These are phyloP conservation scores for Gracilaria vermiculophylla DNA, from an alignment of 23 red algal species.

Conservation along the genomic window DNA sequence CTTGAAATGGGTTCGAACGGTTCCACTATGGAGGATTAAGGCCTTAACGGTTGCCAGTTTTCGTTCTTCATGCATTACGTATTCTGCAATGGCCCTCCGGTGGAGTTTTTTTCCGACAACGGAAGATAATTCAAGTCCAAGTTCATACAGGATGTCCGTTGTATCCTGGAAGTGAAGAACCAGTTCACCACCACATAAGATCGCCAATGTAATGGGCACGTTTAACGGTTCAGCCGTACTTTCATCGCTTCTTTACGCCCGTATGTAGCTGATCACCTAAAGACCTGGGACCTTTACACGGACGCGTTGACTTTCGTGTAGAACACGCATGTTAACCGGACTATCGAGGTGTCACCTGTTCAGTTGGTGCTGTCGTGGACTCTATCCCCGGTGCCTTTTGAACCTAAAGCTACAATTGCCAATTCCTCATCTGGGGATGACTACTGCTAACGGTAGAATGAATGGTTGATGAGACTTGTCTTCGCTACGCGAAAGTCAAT, in stretches of 20 bases:
- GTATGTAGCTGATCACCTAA: not conserved
- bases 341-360: no score
- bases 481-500: no score
- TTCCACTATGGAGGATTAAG: not conserved
- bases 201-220: conserved; percentile 21
- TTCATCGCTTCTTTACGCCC: not conserved
- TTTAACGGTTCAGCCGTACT: conserved; percentile 3
- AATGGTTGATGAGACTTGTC: no score
- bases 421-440: no score
- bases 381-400: no score
- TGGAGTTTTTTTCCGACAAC: conserved; percentile 11
- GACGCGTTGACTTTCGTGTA: conserved; percentile 8
- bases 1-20: not conserved
- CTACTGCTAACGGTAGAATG: no score
- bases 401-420: no score
- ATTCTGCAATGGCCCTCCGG: not conserved
- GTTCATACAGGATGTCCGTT: conserved; percentile 19
- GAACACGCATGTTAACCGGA: no score
- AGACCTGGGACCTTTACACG: not conserved
- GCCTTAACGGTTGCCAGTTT: no score
- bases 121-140: not conserved
- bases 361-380: no score
- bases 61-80: not conserved
- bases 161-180: not conserved
- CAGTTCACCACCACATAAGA: conserved; percentile 9